Evolutionary conservation across 371 early-diverging fungal species (phyloP), one percentile per base, ranked within the genome.

Genomic region (Rhizopus arrhizus): DNA sequence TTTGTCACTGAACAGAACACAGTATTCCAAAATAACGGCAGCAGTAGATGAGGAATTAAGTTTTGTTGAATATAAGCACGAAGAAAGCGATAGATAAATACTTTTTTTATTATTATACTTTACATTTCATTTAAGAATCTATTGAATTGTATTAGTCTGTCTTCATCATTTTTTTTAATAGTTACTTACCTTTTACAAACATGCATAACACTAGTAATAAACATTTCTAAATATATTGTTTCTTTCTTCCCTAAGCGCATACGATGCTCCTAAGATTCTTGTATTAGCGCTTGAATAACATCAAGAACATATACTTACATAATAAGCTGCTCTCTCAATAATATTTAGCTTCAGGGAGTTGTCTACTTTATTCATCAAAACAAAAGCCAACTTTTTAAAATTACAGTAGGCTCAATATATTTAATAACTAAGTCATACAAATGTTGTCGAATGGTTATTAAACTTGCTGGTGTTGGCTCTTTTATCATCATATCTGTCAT

Each of bases 371-470:
- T 88, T 78, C 5, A 88, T 68, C 38, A 95, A 61, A 48, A 88
- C 87, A 59, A 87, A 80, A 0, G 93, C 85, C 32, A 97, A 74
- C 4, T 81, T 82, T 86, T 58, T 31, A 68, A 42, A 36, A 99
- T 89, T 3, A 87, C 70, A 11, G 85, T 77, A 0, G 98, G 80
- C 8, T 95, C 90, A 61, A 99, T 95, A 71, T 96, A 95, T 64
- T 94, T 90, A 31, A 87, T 83, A 32, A 98, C 71, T 15, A 99
- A 78, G 54, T 93, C 92, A 68, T 98, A 98, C n/a, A 99, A 67
- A 55, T 85, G 77, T 16, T 77, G 78, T 45, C 99, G 87, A 5
- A 95, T 82, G n/a, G 76, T 68, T 35, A 91, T 69, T 53, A 99
- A 68, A 45, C 74, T 77, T 45, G 77, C 77, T 7, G 95, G 87